These are phyloP conservation scores for Sarocladium brachiariae DNA, from an alignment of 2,329 filamentous ascomycete species.

Conservation along the genomic window DNA sequence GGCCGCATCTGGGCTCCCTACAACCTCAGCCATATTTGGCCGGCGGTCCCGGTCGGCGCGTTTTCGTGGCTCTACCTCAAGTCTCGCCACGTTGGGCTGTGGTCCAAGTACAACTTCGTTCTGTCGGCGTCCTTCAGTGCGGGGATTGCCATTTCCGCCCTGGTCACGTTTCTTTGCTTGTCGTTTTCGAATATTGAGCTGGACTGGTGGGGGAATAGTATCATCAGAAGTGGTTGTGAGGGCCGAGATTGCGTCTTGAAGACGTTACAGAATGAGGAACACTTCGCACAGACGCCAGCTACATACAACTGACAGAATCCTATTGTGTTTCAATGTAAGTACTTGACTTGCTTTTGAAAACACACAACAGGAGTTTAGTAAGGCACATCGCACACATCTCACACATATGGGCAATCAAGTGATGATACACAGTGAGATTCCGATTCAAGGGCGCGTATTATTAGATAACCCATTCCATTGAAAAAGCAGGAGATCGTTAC, in stretches of 20 bases:
- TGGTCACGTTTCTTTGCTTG: constrained; percentile 47
- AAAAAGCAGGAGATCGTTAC: too few species aligned
- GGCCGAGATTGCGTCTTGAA: constrained; percentile 31
- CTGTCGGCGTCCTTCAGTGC: constrained; percentile 43
- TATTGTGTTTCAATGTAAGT: constrained; percentile 12
- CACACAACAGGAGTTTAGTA: too few species aligned
- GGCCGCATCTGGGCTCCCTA: constrained; percentile 41
- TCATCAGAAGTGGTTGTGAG: constrained; percentile 35
- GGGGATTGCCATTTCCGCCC: constrained; percentile 42
- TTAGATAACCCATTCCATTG: too few species aligned
- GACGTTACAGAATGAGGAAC: constrained; percentile 26
- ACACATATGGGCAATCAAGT: too few species aligned
- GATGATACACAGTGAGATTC: constrained; percentile 30
- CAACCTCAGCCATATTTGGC: constrained; percentile 45
- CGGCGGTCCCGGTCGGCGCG: constrained; percentile 44
- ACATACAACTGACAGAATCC: constrained; percentile 21
- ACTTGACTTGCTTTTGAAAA: too few species aligned
- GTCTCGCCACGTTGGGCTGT: constrained; percentile 41
- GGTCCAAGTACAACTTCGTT: constrained; percentile 51
- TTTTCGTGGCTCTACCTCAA: constrained; percentile 47
- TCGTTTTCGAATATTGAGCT: constrained; percentile 36
- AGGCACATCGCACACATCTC: too few species aligned
- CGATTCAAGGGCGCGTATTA: too few species aligned
- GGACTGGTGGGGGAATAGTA: constrained; percentile 43
- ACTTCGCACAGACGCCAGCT: constrained; percentile 33